Conservation (phyloP, 2,329 filamentous ascomycete genomes). For the Ceratocystis smalleyi region DNA sequence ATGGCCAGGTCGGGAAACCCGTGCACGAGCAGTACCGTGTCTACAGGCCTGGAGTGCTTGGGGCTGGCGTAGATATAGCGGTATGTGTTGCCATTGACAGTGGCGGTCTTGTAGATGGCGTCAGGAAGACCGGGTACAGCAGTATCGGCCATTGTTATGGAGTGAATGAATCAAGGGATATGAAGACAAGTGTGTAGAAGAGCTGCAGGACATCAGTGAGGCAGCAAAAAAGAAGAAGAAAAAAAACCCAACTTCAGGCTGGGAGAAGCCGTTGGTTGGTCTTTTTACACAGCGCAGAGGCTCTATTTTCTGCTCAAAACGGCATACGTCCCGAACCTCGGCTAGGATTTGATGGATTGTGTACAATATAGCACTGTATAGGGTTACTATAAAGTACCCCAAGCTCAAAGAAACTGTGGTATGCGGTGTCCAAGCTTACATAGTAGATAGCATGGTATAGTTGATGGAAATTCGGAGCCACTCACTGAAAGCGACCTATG, state of each 20-base stretch:
- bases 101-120: slow-evolving; percentile 26
- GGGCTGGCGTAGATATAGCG: slow-evolving; percentile 42
- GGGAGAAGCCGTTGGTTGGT: background rate
- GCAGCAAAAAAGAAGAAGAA: too few species aligned
- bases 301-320: background rate
- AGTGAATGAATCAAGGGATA: too few species aligned
- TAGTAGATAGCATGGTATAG: too few species aligned
- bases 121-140: slow-evolving; percentile 26
- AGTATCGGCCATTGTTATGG: slow-evolving; percentile 6
- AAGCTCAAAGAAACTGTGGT: too few species aligned
- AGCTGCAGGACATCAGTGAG: background rate
- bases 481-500: too few species aligned
- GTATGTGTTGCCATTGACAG: slow-evolving; percentile 44
- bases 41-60: slow-evolving; percentile 29
- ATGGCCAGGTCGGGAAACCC: slow-evolving; percentile 73
- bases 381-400: too few species aligned
- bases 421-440: too few species aligned
- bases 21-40: slow-evolving; percentile 44
- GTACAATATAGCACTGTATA: too few species aligned
- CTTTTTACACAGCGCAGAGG: background rate
- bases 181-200: too few species aligned
- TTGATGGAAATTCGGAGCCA: too few species aligned
- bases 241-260: background rate
- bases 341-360: too few species aligned
- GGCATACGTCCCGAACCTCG: background rate